Base-by-base conservation (phyloP, 2,329 filamentous ascomycete genomes). In the Chrysoporthe austroafricana region DNA sequence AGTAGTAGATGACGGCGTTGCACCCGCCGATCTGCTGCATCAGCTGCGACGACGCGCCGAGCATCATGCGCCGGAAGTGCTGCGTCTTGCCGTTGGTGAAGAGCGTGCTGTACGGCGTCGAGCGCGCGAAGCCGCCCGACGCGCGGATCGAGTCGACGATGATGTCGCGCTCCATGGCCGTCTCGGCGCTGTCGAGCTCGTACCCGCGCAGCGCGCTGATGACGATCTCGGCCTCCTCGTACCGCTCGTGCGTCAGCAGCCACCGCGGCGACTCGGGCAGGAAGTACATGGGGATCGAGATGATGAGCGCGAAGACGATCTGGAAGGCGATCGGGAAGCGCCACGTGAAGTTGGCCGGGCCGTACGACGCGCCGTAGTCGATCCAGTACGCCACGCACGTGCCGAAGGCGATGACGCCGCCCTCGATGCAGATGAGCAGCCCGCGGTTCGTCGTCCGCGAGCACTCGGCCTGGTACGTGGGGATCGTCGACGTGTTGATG, bases 71-170 rank as follows among this genome's bases (percentile, higher is more conserved):
- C 8, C 88, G 84, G 78, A 89, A 85, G 73, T 90, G 87, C 77
- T 91, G 88, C 0, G 86, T 89, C 78, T 87, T 88, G 70, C 88
- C 88, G 61, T 83, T 82, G 1, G 86, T 89, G 73, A 89, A 83
- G 1, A 90, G 80, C 0, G 85, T 83, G 71, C 82, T 85, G 74
- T 85, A 74, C 0, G 82, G 82, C 0, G 82, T 84, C 71, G 76
- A 79, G 79, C 81, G 82, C 52, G 79, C 79, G 50, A 75, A 76
- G 66, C 79, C 79, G 39, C 82, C 84, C 34, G 83, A 85, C 56
- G 86, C 86, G 52, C 83, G 82, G 70, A 91, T 88, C 1, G 86
- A 88, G 73, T 90, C 88, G 44, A 88, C 80, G 67, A 90, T 89
- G 68, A 89, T 79, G 66, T 86, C 83, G 65, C 85, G 84, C 77